Conservation (phyloP, 73 alveolate genomes). For the Tetrahymena borealis region DNA sequence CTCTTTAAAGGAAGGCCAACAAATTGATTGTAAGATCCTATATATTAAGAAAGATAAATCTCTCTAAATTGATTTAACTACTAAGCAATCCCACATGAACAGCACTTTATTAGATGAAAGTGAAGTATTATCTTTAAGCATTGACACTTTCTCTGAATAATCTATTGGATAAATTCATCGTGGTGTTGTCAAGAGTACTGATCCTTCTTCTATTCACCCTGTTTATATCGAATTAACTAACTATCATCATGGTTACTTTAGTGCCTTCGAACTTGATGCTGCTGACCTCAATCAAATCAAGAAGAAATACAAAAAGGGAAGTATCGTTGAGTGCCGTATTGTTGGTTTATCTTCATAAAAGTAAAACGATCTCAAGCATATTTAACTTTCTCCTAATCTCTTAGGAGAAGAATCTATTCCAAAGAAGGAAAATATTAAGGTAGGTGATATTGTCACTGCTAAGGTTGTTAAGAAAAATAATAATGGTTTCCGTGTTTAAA, state of each 20-base stretch:
- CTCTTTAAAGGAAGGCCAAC: neutral
- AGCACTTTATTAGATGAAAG: neutral
- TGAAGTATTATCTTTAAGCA: neutral
- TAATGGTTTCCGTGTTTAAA: neutral
- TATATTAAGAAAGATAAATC: neutral
- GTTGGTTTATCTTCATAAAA: neutral
- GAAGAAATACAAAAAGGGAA: neutral
- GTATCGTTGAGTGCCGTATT: neutral
- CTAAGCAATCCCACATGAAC: neutral
- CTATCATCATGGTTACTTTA: constrained; percentile 1
- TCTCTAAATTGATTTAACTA: neutral
- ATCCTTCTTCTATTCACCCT: neutral
- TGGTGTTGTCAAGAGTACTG: neutral
- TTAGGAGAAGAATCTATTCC: neutral
- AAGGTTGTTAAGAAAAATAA: neutral
- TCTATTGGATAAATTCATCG: neutral
- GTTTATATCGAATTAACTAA: neutral
- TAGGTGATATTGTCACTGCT: neutral
- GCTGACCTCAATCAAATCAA: neutral
- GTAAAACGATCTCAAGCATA: neutral
- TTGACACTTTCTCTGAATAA: neutral
- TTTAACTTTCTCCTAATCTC: neutral
- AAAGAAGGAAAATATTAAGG: neutral
- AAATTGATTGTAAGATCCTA: neutral
- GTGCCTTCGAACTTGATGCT: neutral